These are phyloP conservation scores for Aspergillus funiculosus DNA, from an alignment of 495 filamentous ascomycete species.

Conservation along the genomic window DNA sequence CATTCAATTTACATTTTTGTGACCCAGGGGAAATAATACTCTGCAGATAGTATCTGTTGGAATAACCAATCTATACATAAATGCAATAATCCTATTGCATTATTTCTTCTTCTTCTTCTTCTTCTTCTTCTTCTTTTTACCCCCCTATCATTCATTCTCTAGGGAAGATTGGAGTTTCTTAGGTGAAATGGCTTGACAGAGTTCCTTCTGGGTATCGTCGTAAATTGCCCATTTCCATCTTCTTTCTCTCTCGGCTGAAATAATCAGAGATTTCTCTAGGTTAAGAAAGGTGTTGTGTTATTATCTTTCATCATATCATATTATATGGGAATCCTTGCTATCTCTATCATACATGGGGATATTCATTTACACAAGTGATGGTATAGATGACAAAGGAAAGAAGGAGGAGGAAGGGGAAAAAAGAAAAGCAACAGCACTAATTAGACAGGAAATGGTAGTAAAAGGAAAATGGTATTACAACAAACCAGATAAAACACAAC, in stretches of 20 bases:
- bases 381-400: conserved; percentile 2
- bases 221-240: too few species aligned
- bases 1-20: too few species aligned
- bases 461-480: conserved; percentile 7
- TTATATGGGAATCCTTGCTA: conserved; percentile 1
- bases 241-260: too few species aligned
- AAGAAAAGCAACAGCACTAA: not conserved
- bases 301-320: conserved; percentile 2
- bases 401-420: conserved; percentile 1
- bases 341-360: conserved; percentile 14
- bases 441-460: not conserved
- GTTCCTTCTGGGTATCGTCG: too few species aligned
- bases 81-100: not conserved
- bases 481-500: conserved; percentile 11
- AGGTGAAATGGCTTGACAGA: too few species aligned
- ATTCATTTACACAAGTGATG: conserved; percentile 8
- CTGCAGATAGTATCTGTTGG: too few species aligned
- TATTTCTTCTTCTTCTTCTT: not conserved
- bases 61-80: too few species aligned
- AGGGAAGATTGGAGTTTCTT: not conserved
- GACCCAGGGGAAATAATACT: too few species aligned
- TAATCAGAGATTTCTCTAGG: too few species aligned
- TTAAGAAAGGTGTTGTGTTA: not conserved
- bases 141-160: not conserved
- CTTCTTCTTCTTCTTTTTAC: too few species aligned